A percentile compares a stretch with the other conserved stretches of the same genome.
These are phyloP conservation scores for Bruguiera parviflora DNA, from an alignment of 345 rosid species.

Conservation along the genomic window DNA sequence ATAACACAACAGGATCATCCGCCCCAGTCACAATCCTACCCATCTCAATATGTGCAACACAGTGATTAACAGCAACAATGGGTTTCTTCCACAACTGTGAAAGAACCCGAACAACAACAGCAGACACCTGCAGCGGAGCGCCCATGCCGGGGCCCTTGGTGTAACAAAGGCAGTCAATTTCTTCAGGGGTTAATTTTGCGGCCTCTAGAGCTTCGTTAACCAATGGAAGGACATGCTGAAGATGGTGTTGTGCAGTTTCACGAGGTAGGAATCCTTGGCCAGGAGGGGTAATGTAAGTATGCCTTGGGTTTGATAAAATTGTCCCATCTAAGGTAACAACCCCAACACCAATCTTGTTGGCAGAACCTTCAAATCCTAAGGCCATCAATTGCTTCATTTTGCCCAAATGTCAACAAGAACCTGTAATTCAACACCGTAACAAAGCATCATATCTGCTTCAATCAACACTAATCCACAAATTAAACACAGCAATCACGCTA, in stretches of 20 bases:
- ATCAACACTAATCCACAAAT: too few species aligned
- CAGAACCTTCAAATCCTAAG: slow-evolving; percentile 90
- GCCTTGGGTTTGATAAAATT: slow-evolving; percentile 86
- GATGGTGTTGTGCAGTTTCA: slow-evolving; percentile 91
- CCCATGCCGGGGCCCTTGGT: slow-evolving; percentile 99
- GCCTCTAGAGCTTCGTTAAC: slow-evolving; percentile 63
- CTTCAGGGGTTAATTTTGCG: slow-evolving; percentile 59
- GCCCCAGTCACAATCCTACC: slow-evolving; percentile 94
- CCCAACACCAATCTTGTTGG: slow-evolving; percentile 91
- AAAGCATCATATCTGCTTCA: neutral
- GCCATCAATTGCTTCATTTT: slow-evolving; percentile 75
- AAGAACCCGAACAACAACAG: slow-evolving; percentile 69
- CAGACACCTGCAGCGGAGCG: slow-evolving; percentile 81
- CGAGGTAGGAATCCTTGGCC: slow-evolving; percentile 97
- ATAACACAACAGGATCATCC: slow-evolving; percentile 85
- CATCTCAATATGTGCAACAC: slow-evolving; percentile 99
- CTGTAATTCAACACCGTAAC: slow-evolving; percentile 2
- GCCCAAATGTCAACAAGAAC: neutral
- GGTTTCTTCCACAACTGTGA: slow-evolving; percentile 94
- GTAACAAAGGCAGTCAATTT: slow-evolving; percentile 86
- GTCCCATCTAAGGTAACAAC: slow-evolving; percentile 78
- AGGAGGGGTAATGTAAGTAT: slow-evolving; percentile 91
- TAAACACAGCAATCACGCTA: too few species aligned
- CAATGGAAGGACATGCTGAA: slow-evolving; percentile 77
- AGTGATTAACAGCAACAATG: slow-evolving; percentile 81